Percentiles rank a stretch among this genome's conserved stretches.
Evolutionary conservation across 1,284 basidiomycete genomes (phyloP).

Genomic region (Phellopilus nigrolimitatus): DNA sequence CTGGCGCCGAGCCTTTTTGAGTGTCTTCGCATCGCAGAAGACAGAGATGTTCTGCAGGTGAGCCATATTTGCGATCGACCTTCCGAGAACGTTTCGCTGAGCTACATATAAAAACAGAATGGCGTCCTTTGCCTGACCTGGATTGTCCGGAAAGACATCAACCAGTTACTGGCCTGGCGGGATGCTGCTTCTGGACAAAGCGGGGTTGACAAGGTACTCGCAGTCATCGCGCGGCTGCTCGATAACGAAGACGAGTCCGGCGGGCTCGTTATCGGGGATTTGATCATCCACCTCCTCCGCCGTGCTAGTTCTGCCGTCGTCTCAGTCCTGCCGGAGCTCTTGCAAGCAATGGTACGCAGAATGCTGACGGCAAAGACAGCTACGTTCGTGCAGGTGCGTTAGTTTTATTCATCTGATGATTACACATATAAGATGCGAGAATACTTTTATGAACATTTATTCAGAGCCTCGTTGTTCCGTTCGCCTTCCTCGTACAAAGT

Average conservation of each 20-base stretch:
- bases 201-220: slow-evolving; percentile 72
- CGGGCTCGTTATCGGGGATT: slow-evolving; percentile 88
- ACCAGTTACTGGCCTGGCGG: slow-evolving; percentile 74
- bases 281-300: slow-evolving; percentile 89
- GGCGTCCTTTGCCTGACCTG: slow-evolving; percentile 80
- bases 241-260: slow-evolving; percentile 80
- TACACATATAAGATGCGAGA: not conserved
- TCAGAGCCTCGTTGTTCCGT: slow-evolving; percentile 88
- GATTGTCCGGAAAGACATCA: slow-evolving; percentile 82
- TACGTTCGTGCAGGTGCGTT: slow-evolving; percentile 83
- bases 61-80: not conserved
- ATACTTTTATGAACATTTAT: too few species aligned
- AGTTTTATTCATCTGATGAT: slow-evolving; percentile 43
- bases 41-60: slow-evolving; percentile 83
- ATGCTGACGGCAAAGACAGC: slow-evolving; percentile 83
- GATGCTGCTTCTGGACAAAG: slow-evolving; percentile 60
- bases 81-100: not conserved
- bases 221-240: slow-evolving; percentile 72
- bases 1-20: slow-evolving; percentile 74
- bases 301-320: slow-evolving; percentile 72
- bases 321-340: slow-evolving; percentile 80
- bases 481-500: slow-evolving; percentile 87
- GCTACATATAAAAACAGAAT: slow-evolving; percentile 45
- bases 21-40: slow-evolving; percentile 63
- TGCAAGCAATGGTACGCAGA: slow-evolving; percentile 78